Conservation (phyloP, 441 rosid species). For the Bruguiera hainesii region DNA sequence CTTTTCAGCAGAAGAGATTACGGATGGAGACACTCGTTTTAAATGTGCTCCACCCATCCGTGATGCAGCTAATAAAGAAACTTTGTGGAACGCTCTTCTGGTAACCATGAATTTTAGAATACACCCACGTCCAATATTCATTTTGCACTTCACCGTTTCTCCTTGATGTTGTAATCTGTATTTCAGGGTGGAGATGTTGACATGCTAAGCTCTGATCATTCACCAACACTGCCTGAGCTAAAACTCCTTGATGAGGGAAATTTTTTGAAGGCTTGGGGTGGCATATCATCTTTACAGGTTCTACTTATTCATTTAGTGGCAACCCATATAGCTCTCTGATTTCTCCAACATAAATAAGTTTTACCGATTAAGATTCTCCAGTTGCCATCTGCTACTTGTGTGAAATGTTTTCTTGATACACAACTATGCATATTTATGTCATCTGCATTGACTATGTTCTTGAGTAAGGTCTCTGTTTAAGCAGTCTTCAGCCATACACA, state of each 20-base stretch:
- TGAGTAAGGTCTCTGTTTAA: neutral
- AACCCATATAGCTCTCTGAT: neutral
- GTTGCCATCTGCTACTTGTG: neutral
- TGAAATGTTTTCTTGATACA: neutral
- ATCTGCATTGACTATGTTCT: neutral
- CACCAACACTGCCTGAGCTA: constrained; percentile 83
- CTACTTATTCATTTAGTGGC: neutral
- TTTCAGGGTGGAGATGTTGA: constrained; percentile 85
- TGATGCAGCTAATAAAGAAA: constrained; percentile 65
- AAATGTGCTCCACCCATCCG: constrained; percentile 97
- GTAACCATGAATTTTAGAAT: constrained; percentile 33
- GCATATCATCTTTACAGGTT: constrained; percentile 97
- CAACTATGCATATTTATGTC: neutral
- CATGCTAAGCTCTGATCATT: constrained; percentile 94
- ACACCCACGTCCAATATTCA: neutral
- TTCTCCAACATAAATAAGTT: neutral
- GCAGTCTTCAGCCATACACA: too few species aligned
- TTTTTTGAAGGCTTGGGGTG: constrained; percentile 97
- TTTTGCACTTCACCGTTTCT: constrained; percentile 7
- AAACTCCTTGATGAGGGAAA: constrained; percentile 73
- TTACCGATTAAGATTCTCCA: neutral
- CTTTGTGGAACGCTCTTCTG: constrained; percentile 85
- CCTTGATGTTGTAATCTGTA: constrained; percentile 15
- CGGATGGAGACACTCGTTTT: constrained; percentile 87
- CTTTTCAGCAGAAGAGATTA: constrained; percentile 89